Conservation (phyloP, 2,329 filamentous ascomycete genomes). For the Colletotrichum musicola region DNA sequence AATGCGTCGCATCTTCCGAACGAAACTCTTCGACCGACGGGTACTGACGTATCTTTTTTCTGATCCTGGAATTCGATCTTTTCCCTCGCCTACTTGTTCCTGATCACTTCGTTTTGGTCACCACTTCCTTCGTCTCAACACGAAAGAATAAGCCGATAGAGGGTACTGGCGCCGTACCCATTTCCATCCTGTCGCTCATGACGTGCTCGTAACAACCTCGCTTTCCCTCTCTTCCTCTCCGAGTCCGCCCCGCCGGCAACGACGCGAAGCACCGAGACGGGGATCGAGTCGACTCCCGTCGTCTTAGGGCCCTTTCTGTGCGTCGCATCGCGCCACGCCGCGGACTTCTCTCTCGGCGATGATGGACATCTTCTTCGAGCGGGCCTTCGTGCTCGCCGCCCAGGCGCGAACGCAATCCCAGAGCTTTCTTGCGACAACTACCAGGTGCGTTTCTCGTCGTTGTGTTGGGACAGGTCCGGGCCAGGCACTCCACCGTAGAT, state of each 20-base stretch:
- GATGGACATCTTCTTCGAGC: constrained; percentile 23
- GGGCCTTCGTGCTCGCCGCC: constrained; percentile 30
- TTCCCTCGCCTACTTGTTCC: not conserved
- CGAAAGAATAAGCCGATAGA: constrained; percentile 3
- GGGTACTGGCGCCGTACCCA: not conserved
- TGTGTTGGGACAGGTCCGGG: not conserved
- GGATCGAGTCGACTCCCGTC: constrained; percentile 8
- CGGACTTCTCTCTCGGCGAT: constrained; percentile 3
- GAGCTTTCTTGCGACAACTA: constrained; percentile 7
- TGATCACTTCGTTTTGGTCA: not conserved
- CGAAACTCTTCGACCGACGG: not conserved
- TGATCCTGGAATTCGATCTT: too few relatives aligned
- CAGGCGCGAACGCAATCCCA: constrained; percentile 11
- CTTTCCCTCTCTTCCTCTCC: not conserved
- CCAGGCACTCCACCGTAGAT: not conserved
- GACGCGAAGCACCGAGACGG: constrained; percentile 6
- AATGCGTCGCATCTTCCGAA: not conserved
- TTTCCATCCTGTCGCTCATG: constrained; percentile 9
- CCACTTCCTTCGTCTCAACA: not conserved
- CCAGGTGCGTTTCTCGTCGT: constrained; percentile 18
- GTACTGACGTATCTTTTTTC: not conserved
- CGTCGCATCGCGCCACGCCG: not conserved
- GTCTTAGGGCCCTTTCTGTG: not conserved
- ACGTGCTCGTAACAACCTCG: constrained; percentile 27
- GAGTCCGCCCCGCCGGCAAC: not conserved